Base-by-base conservation (phyloP, 306 rosid species). In the Ochetophila trinervis region DNA sequence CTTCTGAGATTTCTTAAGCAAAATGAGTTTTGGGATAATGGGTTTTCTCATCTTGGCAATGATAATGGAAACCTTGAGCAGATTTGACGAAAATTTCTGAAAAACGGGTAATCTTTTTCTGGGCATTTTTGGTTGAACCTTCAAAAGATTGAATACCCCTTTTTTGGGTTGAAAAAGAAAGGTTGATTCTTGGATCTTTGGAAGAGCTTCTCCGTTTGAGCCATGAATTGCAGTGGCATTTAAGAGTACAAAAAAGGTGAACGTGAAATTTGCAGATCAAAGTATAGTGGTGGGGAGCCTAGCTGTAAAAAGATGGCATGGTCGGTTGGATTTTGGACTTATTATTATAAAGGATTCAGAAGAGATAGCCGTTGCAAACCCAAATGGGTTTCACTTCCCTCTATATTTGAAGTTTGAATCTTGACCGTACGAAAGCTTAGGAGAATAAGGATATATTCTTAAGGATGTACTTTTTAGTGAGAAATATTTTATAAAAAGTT, bases 361-460 rank as follows among this genome's bases (percentile, higher is more conserved):
- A 77, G 60, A 55, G 66, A n/a, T 87, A 87, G 90, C 90, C 88
- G 90, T 87, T 87, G 74, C 53, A 57, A 49, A 66, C n/a, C n/a
- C n/a, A 60, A n/a, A n/a, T n/a, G n/a, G n/a, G n/a, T n/a, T n/a
- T n/a, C n/a, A n/a, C n/a, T n/a, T n/a, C n/a, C 56, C 21, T 44
- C 53, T 17, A 5, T 10, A 18, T 45, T 66, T 71, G 16, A 27
- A n/a, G 17, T 48, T 66, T 54, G 65, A 63, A 48, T 36, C 49
- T 63, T 36, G 9, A 0, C 52, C n/a, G n/a, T n/a, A n/a, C n/a
- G n/a, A n/a, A n/a, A n/a, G n/a, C n/a, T n/a, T n/a, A n/a, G n/a
- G n/a, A n/a, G n/a, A n/a, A n/a, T n/a, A n/a, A n/a, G n/a, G n/a
- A n/a, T n/a, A n/a, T n/a, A n/a, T n/a, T n/a, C n/a, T n/a, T n/a